Evolutionary conservation across 2,329 filamentous ascomycete species (phyloP).

Genomic region (Aureobasidium sp.): DNA sequence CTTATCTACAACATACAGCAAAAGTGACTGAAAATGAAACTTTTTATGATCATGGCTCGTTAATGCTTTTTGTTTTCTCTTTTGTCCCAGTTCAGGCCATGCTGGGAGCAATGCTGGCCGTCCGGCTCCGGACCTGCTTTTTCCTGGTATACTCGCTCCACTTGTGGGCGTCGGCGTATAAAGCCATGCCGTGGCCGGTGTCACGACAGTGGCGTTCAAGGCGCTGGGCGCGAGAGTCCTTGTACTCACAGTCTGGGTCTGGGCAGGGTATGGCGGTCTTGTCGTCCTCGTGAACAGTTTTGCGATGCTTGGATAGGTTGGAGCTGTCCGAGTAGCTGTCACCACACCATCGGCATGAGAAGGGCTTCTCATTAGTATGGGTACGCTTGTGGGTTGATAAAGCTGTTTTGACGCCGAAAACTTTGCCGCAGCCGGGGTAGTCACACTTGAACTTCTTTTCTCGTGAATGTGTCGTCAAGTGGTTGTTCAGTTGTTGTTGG

Average conservation of each 20-base stretch:
- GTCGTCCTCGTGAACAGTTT: constrained; percentile 14
- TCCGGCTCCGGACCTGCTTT: constrained; percentile 6
- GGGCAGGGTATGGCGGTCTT: constrained; percentile 10
- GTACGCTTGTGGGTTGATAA: constrained; percentile 62
- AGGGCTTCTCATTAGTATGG: constrained; percentile 56
- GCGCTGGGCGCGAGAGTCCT: not conserved
- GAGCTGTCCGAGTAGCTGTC: constrained; percentile 32
- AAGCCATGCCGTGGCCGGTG: constrained; percentile 4
- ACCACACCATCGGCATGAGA: constrained; percentile 27
- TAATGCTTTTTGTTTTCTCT: not conserved
- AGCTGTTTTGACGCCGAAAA: constrained; percentile 61
- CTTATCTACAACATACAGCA: constrained; percentile 4
- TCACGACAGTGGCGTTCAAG: constrained; percentile 13
- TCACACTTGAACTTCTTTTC: constrained; percentile 57
- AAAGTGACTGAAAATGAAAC: not conserved
- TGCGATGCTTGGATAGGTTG: constrained; percentile 28
- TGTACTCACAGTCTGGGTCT: constrained; percentile 2
- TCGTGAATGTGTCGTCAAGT: constrained; percentile 60
- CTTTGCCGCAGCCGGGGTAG: constrained; percentile 42
- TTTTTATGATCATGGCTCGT: constrained; percentile 8
- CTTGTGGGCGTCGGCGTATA: not conserved
- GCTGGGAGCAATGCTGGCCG: constrained; percentile 11
- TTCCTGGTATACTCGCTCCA: constrained; percentile 13
- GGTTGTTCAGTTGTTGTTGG: constrained; percentile 61
- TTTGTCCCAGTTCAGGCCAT: not conserved